Percentiles rank a stretch among this genome's conserved stretches.
phyloP scores from a whole-genome alignment of 306 rosid genomes.

The Casuarina cunninghamiana region DNA sequence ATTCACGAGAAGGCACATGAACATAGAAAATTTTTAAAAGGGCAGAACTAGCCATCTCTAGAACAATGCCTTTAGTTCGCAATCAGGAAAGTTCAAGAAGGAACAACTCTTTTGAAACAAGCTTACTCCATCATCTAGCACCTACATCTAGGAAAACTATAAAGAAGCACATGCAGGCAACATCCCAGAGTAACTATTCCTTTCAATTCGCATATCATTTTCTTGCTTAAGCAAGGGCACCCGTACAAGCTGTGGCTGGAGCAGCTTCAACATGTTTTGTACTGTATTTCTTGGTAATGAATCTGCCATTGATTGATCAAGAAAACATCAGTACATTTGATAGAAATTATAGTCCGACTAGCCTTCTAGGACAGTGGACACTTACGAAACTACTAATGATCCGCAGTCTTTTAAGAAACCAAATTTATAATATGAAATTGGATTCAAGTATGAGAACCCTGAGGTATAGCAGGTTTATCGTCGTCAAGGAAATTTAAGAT shows the following conservation, averaged over 20 bases:
- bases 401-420: neutral
- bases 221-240: conserved; percentile 67
- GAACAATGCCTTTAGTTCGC: conserved; percentile 35
- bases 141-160: conserved; percentile 15
- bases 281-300: conserved; percentile 83
- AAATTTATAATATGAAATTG: neutral
- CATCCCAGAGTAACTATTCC: conserved; percentile 28
- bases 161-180: conserved; percentile 25
- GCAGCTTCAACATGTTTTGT: conserved; percentile 60
- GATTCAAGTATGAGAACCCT: neutral
- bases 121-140: conserved; percentile 28
- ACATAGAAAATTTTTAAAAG: neutral
- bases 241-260: conserved; percentile 76
- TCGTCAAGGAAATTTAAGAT: neutral
- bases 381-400: neutral
- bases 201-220: conserved; percentile 9
- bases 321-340: neutral
- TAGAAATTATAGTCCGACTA: neutral
- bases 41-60: conserved; percentile 18
- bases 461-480: neutral
- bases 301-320: conserved; percentile 49
- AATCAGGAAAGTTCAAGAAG: conserved; percentile 35
- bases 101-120: conserved; percentile 16
- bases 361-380: neutral
- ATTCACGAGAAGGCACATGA: neutral